Evolutionary conservation across 495 filamentous ascomycete species (phyloP).

Genomic region (Venustampulla echinocandica): DNA sequence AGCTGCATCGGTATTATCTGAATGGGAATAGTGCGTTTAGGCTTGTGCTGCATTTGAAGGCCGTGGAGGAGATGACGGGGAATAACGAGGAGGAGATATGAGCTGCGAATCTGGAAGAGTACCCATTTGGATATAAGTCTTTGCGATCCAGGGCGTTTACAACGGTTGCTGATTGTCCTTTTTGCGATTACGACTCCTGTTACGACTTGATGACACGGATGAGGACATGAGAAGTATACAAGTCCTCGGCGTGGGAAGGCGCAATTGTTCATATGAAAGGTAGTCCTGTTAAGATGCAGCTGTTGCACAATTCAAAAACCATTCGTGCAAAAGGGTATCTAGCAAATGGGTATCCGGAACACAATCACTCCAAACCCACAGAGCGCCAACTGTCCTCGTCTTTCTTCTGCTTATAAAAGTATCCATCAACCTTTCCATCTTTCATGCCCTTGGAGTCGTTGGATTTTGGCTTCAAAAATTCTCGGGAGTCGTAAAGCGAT

Average conservation of each 20-base stretch:
- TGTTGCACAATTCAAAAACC: neutral
- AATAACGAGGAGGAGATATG: neutral
- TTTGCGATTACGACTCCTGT: too few species aligned
- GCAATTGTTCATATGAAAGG: too few species aligned
- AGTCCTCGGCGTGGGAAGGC: too few species aligned
- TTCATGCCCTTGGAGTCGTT: neutral
- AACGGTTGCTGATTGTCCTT: too few species aligned
- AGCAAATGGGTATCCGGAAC: slow-evolving; percentile 11
- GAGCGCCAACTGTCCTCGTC: slow-evolving; percentile 1
- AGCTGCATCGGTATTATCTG: slow-evolving; percentile 89
- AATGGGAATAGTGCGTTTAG: slow-evolving; percentile 94
- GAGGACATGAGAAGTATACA: too few species aligned
- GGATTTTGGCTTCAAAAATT: slow-evolving; percentile 22
- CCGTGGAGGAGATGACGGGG: slow-evolving; percentile 19
- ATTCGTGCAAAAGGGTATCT: slow-evolving; percentile 14
- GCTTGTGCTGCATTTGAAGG: slow-evolving; percentile 72
- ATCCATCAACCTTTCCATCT: slow-evolving; percentile 8
- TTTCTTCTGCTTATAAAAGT: slow-evolving; percentile 17
- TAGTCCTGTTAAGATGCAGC: neutral
- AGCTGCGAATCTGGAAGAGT: neutral
- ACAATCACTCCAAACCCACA: slow-evolving; percentile 3
- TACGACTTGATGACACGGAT: too few species aligned
- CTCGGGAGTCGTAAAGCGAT: slow-evolving; percentile 42
- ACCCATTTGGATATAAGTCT: too few species aligned
- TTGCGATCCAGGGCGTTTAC: too few species aligned